Evolutionary conservation across 129 eudicot species (phyloP), one percentile per base, ranked within the genome.

Genomic region (Mikania micrantha): DNA sequence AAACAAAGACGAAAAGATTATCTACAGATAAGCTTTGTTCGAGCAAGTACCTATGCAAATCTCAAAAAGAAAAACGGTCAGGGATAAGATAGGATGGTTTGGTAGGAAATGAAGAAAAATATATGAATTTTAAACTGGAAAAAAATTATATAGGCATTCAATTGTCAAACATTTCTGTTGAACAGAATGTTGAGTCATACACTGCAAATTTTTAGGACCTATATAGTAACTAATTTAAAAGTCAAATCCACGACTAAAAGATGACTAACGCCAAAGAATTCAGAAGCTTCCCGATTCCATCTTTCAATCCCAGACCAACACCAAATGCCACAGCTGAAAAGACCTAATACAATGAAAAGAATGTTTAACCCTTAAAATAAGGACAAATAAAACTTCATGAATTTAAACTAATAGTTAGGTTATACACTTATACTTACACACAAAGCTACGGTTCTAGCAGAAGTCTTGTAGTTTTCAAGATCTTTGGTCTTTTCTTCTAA

Each of bases 11-110:
- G 58, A 91, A 91, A 36, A 91, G 86, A 74, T 91, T 91, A 77
- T 91, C 97, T 84, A 87, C 97, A 3, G 97, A 91, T 77, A 91
- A 86, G 78, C 97, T 87, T 73, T 91, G 97, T 79, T 91, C 97
- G 69, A 91, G 83, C 44, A 91, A 50, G 71, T 91, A 91, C 82
- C 97, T 91, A 81, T 11, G 10, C 35, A 22, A 50, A 49, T 36
- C 16, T 11, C 17, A 10, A 53, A 53, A 0, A n/a, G n/a, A 53
- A 2, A 11, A 35, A 50, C 0, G 24, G 11, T 24, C 28, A 24
- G 11, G 34, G 29, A 22, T 22, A 53, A 52, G 49, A 44, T 69
- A 69, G 31, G 38, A 52, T 69, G 36, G 63, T n/a, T 57, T 66
- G 28, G 17, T 45, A 44, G 9, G n/a, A 41, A 41, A 13, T n/a